These are phyloP conservation scores for Coemansia sp. DNA, from an alignment of 192 early-diverging fungal species.

Conservation along the genomic window DNA sequence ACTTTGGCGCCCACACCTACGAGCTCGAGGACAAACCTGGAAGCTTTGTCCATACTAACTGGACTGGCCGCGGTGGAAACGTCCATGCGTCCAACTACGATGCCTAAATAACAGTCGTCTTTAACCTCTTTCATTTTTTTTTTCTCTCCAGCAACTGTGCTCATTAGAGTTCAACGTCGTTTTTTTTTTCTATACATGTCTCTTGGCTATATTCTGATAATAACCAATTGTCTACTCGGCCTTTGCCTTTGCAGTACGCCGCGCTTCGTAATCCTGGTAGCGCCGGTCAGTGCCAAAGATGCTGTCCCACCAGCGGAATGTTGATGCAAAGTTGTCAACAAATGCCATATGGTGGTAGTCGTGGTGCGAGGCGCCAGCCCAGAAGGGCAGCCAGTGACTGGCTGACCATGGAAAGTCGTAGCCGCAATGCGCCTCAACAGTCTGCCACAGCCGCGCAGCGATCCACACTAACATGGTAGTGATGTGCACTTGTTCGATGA, in stretches of 20 bases:
- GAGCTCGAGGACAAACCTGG: slow-evolving; percentile 78
- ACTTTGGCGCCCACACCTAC: slow-evolving; percentile 98
- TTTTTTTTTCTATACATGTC: slow-evolving; percentile 2
- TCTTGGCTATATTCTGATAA: neutral
- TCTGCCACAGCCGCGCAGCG: slow-evolving; percentile 62
- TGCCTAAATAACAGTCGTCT: slow-evolving; percentile 46
- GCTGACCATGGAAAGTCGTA: slow-evolving; percentile 86
- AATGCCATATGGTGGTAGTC: slow-evolving; percentile 76
- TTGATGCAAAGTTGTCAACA: slow-evolving; percentile 67
- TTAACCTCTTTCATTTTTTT: neutral
- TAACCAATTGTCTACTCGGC: slow-evolving; percentile 9
- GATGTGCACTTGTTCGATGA: slow-evolving; percentile 65
- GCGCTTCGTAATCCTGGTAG: slow-evolving; percentile 60
- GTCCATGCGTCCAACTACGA: slow-evolving; percentile 72
- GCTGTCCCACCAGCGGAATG: slow-evolving; percentile 91
- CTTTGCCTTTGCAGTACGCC: slow-evolving; percentile 34
- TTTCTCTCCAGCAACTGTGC: neutral
- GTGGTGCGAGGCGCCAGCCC: slow-evolving; percentile 78
- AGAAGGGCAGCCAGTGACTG: slow-evolving; percentile 80
- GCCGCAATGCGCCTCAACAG: slow-evolving; percentile 73
- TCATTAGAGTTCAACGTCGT: neutral
- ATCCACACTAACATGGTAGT: slow-evolving; percentile 72
- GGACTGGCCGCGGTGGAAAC: slow-evolving; percentile 92
- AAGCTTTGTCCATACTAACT: slow-evolving; percentile 91
- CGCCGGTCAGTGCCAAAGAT: slow-evolving; percentile 80